phyloP scores from a whole-genome alignment of 192 early-diverging fungal genomes.

The Backusella mclennaniae region DNA sequence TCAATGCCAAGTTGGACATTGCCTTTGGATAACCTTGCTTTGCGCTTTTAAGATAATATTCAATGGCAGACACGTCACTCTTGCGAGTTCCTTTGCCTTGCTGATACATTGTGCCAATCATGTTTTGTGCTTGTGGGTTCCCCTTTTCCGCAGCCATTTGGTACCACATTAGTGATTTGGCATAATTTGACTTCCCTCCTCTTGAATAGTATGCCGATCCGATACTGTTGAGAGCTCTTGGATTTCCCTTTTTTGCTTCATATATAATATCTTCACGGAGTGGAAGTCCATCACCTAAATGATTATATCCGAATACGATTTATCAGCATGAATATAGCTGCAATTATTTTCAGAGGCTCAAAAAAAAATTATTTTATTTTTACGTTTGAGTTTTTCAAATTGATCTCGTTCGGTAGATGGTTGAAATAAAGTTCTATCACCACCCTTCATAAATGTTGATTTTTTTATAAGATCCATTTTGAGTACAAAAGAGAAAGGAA shows the following conservation, averaged over 20 bases:
- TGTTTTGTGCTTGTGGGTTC: not conserved
- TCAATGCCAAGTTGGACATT: not conserved
- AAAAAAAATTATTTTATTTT: not conserved
- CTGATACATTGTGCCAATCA: constrained; percentile 1
- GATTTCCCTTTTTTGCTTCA: not conserved
- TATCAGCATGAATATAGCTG: not conserved
- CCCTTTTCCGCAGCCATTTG: not conserved
- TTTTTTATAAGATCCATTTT: not conserved
- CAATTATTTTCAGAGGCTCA: not conserved
- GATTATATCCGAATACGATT: not conserved
- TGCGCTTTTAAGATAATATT: not conserved
- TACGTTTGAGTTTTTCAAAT: not conserved
- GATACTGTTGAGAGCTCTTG: not conserved
- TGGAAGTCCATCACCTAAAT: not conserved
- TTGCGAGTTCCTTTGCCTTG: not conserved
- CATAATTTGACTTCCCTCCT: not conserved
- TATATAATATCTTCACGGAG: not conserved
- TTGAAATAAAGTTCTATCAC: not conserved
- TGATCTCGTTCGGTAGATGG: not conserved
- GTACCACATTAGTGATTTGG: not conserved
- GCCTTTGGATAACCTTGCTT: not conserved
- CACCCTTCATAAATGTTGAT: not conserved
- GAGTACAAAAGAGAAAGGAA: not conserved
- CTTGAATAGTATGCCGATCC: not conserved
- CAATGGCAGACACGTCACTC: not conserved